Evolutionary conservation across 352 stramenopile species (phyloP), one percentile per base, ranked within the genome.

Genomic region (Globisporangium acanthophoron): DNA sequence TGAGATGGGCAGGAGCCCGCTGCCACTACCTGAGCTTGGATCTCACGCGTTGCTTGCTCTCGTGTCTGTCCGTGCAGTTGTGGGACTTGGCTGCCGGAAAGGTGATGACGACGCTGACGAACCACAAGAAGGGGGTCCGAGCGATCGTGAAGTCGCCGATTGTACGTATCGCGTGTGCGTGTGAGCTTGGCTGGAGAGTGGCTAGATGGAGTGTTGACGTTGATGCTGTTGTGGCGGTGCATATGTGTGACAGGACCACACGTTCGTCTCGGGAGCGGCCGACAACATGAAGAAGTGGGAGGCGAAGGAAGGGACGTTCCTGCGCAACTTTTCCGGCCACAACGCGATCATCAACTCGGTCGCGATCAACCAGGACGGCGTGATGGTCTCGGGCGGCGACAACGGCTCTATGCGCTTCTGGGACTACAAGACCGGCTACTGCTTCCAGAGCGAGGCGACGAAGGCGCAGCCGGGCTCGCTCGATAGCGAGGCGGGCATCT

Each of bases 211-310:
- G 24, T 2, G 24, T 27, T 27, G 24, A 37, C 46, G 21, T 21
- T 15, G 21, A 12, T 20, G 37, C 8, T 15, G 37, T 9, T 11
- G 33, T 37, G 5, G 33, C 5, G 33, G 33, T 37, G 13, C 2
- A 15, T 44, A 15, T 49, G 15, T 9, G 8, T 82, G 71, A 47
- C 88, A 64, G 80, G 96, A 99, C 65, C 96, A 96, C 66, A 91
- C 96, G n/a, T 99, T 99, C 72, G 80, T 99, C 33, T 96, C 90
- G 2, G 98, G 91, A 21, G 96, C 96, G 3, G 96, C 97, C 0
- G 97, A 99, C 74, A 98, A 97, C 61, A 82, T 99, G 43, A 99
- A 99, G 71, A 99, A 99, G 62, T 99, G 97, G 97, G 92, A 99
- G 62, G 88, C 86, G 41, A 94, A 93, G 54, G 90, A 98, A 61